Percentiles rank a stretch among this genome's conserved stretches.
Evolutionary conservation across 345 rosid genomes (phyloP).

Genomic region (Rubroshorea leprosula): DNA sequence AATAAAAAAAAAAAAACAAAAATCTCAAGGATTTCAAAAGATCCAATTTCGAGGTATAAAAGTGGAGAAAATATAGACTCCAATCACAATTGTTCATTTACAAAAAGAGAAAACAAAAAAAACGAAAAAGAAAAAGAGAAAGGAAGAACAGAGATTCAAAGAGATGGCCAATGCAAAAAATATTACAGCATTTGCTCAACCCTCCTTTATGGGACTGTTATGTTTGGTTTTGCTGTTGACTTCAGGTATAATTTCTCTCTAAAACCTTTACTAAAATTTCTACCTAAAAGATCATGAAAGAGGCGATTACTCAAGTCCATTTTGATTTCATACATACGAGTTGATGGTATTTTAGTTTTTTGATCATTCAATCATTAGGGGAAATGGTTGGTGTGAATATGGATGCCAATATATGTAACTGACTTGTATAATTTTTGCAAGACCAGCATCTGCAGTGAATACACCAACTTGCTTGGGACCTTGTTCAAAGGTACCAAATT

Average conservation of each 20-base stretch:
- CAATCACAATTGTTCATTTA: not conserved
- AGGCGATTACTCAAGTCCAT: not conserved
- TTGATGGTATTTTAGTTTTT: not conserved
- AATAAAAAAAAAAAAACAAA: too few relatives aligned
- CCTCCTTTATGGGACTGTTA: not conserved
- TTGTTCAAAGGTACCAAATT: not conserved
- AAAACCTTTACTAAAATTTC: too few relatives aligned
- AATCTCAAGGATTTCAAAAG: too few relatives aligned
- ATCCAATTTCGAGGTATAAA: too few relatives aligned
- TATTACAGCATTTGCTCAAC: not conserved
- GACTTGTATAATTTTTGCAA: not conserved
- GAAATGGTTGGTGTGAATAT: too few relatives aligned
- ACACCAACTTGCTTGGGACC: not conserved
- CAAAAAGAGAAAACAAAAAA: not conserved
- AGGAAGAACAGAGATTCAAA: not conserved
- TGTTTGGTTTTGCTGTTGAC: not conserved
- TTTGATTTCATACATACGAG: not conserved
- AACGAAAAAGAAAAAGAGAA: not conserved
- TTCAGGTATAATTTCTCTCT: not conserved
- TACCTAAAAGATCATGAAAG: too few relatives aligned
- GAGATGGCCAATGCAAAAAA: not conserved
- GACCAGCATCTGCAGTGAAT: not conserved
- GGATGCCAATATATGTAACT: not conserved
- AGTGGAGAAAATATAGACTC: too few relatives aligned
- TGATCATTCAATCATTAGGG: not conserved